Evolutionary conservation across 73 alveolate species (phyloP), one percentile per base, ranked within the genome.

Genomic region (Paramecium primaurelia): DNA sequence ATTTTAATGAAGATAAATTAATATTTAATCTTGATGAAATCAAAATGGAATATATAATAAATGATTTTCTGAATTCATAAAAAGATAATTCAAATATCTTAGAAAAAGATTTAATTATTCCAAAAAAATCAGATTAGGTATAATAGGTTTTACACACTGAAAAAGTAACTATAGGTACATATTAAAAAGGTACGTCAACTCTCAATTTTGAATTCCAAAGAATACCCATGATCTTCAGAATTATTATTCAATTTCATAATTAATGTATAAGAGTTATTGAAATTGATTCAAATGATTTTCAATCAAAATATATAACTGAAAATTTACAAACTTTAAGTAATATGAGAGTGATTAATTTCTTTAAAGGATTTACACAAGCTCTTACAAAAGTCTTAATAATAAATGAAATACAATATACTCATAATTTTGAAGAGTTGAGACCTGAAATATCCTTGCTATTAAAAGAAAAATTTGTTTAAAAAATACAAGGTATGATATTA

Each of bases 391-490:
- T 16, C 10, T 47, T 80, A 26, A 64, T 45, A 9, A 80, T 80
- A n/a, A 20, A 80, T 42, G 84, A 32, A 64, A 26, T 12, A 25
- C n/a, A 80, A 7, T 8, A 10, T 6, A 14, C 75, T 20, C 47
- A 34, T 45, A 80, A 80, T 80, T 80, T 80, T 80, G 91, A 80
- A 32, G 51, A 80, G 6, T 26, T 80, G 18, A 80, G 75, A 28
- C 73, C 47, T 25, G 20, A 12, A 0, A 4, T 80, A 49, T 42
- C 91, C 4, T 18, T 47, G 4, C 47, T 80, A 32, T 47, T 80
- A 14, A 44, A 18, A 47, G 75, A 80, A 25, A 45, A 22, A 14
- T 80, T 80, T 80, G 42, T 80, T 45, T 22, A 8, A 44, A 80
- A 80, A 14, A 42, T 80, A 20, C 22, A 80, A 11, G 91, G 91